Conservation (phyloP, 352 stramenopile species). For the Discostella stelligera region DNA sequence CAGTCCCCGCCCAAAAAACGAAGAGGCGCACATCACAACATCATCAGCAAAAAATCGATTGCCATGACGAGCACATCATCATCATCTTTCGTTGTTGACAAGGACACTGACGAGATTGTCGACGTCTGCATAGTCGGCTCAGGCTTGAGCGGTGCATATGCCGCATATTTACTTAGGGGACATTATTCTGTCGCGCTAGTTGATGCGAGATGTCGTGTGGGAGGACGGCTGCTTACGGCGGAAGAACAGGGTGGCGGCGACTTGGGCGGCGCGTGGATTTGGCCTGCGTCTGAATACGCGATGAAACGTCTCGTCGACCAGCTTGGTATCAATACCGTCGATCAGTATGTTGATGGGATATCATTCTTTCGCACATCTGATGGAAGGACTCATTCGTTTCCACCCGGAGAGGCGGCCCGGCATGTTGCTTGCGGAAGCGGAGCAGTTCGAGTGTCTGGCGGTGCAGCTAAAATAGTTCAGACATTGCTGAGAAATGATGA, state of each 20-base stretch:
- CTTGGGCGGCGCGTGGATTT: conserved; percentile 31
- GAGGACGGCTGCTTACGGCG: conserved; percentile 34
- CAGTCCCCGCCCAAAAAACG: too few species aligned
- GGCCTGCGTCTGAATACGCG: conserved; percentile 17
- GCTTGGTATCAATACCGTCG: conserved; percentile 8
- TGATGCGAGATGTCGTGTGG: conserved; percentile 20
- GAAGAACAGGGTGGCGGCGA: conserved; percentile 12
- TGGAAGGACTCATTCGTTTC: conserved; percentile 11
- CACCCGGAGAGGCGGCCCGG: not conserved
- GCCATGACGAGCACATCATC: too few species aligned
- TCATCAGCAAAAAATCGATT: too few species aligned
- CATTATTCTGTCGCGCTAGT: conserved; percentile 12
- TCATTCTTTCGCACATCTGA: conserved; percentile 12
- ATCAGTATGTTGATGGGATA: conserved; percentile 20
- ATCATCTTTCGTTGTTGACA: too few species aligned
- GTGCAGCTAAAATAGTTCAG: conserved; percentile 18
- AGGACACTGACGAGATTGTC: not conserved
- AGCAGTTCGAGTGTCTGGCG: conserved; percentile 14
- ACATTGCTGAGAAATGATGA: conserved; percentile 18
- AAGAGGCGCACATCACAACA: too few species aligned
- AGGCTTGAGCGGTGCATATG: conserved; percentile 27
- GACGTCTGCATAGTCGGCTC: conserved; percentile 38
- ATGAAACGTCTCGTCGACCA: conserved; percentile 15
- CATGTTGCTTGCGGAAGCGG: conserved; percentile 36
- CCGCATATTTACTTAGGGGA: conserved; percentile 1